These are phyloP conservation scores for Pichia rugopelliculosa DNA, from an alignment of 805 yeast species.

Conservation along the genomic window DNA sequence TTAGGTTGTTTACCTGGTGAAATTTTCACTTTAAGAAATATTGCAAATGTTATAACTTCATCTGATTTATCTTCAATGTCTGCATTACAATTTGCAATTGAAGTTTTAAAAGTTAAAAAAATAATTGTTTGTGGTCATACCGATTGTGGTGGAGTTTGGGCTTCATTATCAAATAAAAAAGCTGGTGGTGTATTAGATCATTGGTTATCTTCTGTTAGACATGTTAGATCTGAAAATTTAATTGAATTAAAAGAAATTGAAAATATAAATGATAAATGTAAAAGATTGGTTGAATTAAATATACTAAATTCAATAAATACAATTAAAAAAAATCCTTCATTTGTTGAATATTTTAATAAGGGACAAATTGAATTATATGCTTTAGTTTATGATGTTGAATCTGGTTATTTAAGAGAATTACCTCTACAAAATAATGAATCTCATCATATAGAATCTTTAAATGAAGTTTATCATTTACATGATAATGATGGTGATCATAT, in stretches of 20 bases:
- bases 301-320: conserved; percentile 65
- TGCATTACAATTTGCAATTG: conserved; percentile 82
- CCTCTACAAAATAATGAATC: conserved; percentile 17
- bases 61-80: conserved; percentile 70
- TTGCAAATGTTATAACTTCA: conserved; percentile 69
- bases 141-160: conserved; percentile 91
- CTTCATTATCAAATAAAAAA: conserved; percentile 57
- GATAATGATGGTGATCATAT: conserved; percentile 8
- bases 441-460: conserved; percentile 9
- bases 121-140: conserved; percentile 90
- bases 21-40: conserved; percentile 79
- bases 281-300: conserved; percentile 66
- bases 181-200: conserved; percentile 65
- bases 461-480: conserved; percentile 24
- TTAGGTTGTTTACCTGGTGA: conserved; percentile 83
- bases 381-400: conserved; percentile 71
- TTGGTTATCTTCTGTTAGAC: conserved; percentile 65
- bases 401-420: conserved; percentile 49
- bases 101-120: conserved; percentile 71
- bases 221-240: conserved; percentile 55
- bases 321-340: conserved; percentile 58
- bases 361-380: conserved; percentile 76
- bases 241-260: conserved; percentile 40
- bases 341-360: conserved; percentile 52
- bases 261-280: conserved; percentile 48